Evolutionary conservation across 768 basidiomycete species (phyloP).

Genomic region (Trametes gibbosa): DNA sequence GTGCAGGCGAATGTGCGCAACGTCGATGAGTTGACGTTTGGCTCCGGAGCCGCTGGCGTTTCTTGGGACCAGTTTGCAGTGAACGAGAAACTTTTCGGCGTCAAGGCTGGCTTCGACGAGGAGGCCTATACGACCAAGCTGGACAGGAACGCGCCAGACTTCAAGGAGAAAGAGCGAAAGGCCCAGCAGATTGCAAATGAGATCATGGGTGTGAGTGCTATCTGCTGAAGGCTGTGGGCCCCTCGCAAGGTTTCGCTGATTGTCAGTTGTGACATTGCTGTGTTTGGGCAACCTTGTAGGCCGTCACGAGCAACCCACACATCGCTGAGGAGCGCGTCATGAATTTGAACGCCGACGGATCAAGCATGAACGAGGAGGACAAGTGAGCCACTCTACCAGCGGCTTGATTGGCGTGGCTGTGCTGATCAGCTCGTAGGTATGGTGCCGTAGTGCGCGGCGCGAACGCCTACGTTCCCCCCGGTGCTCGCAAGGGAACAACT

Average conservation of each 20-base stretch:
- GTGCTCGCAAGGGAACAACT: slow-evolving; percentile 57
- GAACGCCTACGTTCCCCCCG: slow-evolving; percentile 93
- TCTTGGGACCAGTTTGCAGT: slow-evolving; percentile 92
- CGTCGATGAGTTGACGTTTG: slow-evolving; percentile 73
- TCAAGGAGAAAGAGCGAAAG: slow-evolving; percentile 81
- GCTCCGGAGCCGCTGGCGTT: slow-evolving; percentile 42
- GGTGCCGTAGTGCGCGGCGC: slow-evolving; percentile 86
- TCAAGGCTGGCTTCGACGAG: slow-evolving; percentile 90
- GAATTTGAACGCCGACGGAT: slow-evolving; percentile 59
- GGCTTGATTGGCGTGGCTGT: slow-evolving; percentile 24
- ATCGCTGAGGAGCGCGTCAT: slow-evolving; percentile 83
- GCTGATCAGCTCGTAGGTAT: slow-evolving; percentile 54
- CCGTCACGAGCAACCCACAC: slow-evolving; percentile 71
- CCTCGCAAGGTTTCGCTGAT: neutral
- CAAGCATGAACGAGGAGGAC: slow-evolving; percentile 89
- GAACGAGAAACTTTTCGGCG: slow-evolving; percentile 92
- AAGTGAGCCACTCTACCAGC: slow-evolving; percentile 54
- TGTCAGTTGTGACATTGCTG: neutral
- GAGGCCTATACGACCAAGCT: slow-evolving; percentile 93
- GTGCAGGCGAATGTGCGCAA: slow-evolving; percentile 22
- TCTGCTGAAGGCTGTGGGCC: neutral
- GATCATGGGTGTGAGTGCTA: slow-evolving; percentile 71
- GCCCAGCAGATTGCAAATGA: slow-evolving; percentile 89
- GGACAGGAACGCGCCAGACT: slow-evolving; percentile 81
- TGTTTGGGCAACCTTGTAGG: slow-evolving; percentile 37